A percentile compares a stretch with the other conserved stretches of the same genome.
These are phyloP conservation scores for Boletus tomentosulus DNA, from an alignment of 768 basidiomycete species.

Conservation along the genomic window DNA sequence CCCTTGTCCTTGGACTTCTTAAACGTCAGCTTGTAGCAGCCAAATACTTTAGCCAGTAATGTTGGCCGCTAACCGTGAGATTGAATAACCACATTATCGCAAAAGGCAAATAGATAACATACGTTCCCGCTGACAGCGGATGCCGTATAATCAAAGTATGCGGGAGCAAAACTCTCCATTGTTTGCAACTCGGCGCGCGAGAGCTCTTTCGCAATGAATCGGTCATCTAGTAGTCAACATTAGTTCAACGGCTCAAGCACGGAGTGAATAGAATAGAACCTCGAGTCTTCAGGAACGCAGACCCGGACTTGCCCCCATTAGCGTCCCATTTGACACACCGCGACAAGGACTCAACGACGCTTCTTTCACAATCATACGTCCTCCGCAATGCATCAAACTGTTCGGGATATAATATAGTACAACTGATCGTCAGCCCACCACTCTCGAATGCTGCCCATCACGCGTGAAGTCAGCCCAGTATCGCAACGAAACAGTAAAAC, in stretches of 20 bases:
- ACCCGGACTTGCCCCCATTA: constrained; percentile 93
- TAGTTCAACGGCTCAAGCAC: not conserved
- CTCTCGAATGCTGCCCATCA: constrained; percentile 73
- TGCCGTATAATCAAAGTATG: constrained; percentile 98
- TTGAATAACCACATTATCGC: constrained; percentile 5
- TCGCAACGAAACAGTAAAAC: constrained; percentile 22
- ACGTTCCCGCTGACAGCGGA: constrained; percentile 87
- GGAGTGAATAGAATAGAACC: constrained; percentile 43
- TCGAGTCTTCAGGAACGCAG: constrained; percentile 92
- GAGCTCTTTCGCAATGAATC: constrained; percentile 97
- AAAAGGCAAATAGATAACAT: constrained; percentile 23
- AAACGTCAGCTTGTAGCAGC: constrained; percentile 93
- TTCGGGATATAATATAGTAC: constrained; percentile 92
- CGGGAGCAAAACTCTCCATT: constrained; percentile 94
- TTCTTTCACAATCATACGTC: constrained; percentile 91
- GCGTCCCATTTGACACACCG: constrained; percentile 96
- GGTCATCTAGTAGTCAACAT: constrained; percentile 63
- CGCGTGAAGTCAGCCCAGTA: constrained; percentile 5
- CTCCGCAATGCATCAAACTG: constrained; percentile 93
- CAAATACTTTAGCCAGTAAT: constrained; percentile 92
- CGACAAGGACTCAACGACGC: constrained; percentile 89
- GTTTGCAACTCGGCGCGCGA: constrained; percentile 88
- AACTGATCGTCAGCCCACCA: constrained; percentile 85
- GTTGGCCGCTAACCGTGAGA: constrained; percentile 69
- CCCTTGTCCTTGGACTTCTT: constrained; percentile 70